These are phyloP conservation scores for Sisymbrium irio DNA, from an alignment of 345 rosid genomes.

Conservation along the genomic window DNA sequence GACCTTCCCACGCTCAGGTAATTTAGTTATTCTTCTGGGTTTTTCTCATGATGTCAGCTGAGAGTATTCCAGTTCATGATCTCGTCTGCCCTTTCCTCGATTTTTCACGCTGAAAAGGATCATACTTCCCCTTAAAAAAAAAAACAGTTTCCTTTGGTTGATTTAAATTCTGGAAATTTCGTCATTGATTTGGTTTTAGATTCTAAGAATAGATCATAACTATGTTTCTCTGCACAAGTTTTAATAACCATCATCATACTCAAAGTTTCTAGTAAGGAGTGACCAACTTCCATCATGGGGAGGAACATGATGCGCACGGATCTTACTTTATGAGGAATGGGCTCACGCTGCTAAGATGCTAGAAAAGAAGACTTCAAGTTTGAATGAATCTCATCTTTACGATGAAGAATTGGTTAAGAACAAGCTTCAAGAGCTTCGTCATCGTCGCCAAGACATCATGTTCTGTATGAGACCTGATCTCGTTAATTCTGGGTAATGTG, in stretches of 20 bases:
- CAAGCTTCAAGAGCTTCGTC: conserved; percentile 80
- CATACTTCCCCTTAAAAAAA: too few relatives aligned
- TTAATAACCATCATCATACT: too few relatives aligned
- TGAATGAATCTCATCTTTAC: conserved; percentile 74
- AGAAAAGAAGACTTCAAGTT: conserved; percentile 72
- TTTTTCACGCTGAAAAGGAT: conserved; percentile 11
- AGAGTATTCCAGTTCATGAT: conserved; percentile 8
- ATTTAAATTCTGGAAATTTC: not conserved
- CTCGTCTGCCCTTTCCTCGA: not conserved
- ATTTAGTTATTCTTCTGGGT: not conserved
- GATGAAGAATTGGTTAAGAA: conserved; percentile 87
- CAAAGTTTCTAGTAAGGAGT: conserved; percentile 58
- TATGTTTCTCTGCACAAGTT: conserved; percentile 10
- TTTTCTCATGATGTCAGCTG: too few relatives aligned
- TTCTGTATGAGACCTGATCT: conserved; percentile 98
- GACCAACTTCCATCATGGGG: conserved; percentile 91
- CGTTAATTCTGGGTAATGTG: conserved; percentile 94
- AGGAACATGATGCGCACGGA: conserved; percentile 94
- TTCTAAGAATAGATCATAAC: conserved; percentile 20
- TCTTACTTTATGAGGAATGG: conserved; percentile 94
- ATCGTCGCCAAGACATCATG: conserved; percentile 88
- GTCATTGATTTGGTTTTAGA: conserved; percentile 2
- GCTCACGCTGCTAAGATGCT: conserved; percentile 98
- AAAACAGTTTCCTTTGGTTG: not conserved
- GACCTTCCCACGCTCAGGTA: conserved; percentile 12